Evolutionary conservation across 2,329 filamentous ascomycete species (phyloP), one percentile per base, ranked within the genome.

Genomic region (Botrytis deweyae): DNA sequence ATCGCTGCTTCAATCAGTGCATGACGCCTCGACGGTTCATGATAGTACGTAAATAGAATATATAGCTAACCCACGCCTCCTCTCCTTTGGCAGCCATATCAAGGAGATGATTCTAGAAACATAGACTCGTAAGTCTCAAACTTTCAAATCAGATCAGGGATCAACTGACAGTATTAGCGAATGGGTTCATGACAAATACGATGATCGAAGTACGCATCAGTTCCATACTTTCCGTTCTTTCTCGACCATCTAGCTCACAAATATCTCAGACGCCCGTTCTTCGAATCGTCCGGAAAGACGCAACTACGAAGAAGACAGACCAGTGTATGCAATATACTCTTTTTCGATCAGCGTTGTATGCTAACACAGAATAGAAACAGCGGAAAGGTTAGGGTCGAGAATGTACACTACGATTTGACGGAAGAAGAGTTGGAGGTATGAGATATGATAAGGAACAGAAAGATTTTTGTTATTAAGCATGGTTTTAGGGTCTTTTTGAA

Each of bases 181-280:
- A 86, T 98, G 95, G 95, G 93, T 97, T 78, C 95, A 98, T 82
- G 93, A 97, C 84, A 93, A 91, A 81, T 97, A 90, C 82, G 93
- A 96, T 82, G 93, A 93, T 80, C 88, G 91, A 82, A 87, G 91
- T 84, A 84, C 71, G 79, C 73, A 73, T 42, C 64, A 36, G 46
- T 72, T 38, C 63, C 65, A 46, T 62, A 52, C 46, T 46, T 42
- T 66, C 61, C 49, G n/a, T 65, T 42, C 58, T 46, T 61, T 38
- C 36, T 69, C 52, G 52, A 49, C 72, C 72, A 42, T 70, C 74
- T 64, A 73, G 75, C 78, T 80, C 74, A 80, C 75, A 69, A 72
- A 70, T 55, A 72, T 69, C 66, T 61, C 72, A 81, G 80, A 79
- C 52, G 77, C 75, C 40, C 29, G 64, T 74, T 78, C 70, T 64